A percentile compares a stretch with the other conserved stretches of the same genome.
These are phyloP conservation scores for Rehmannia glutinosa DNA, from an alignment of 257 asterid genomes.

Conservation along the genomic window DNA sequence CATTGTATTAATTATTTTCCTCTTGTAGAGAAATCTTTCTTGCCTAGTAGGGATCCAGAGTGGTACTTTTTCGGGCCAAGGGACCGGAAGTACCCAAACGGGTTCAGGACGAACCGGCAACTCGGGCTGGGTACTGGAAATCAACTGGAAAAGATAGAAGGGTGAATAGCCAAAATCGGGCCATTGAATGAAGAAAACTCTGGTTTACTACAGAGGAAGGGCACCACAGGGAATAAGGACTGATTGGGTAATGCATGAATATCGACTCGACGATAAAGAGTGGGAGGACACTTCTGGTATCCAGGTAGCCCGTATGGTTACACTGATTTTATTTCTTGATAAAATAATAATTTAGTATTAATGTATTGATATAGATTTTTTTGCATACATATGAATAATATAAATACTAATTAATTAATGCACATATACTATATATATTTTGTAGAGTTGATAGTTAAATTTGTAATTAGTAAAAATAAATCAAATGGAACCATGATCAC, in stretches of 20 bases:
- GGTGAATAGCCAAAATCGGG: conserved; percentile 64
- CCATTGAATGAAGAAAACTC: conserved; percentile 90
- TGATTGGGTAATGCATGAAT: conserved; percentile 98
- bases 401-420: too few relatives aligned
- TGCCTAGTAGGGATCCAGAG: conserved; percentile 95
- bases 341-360: not conserved
- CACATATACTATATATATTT: too few relatives aligned
- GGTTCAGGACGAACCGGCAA: conserved; percentile 91
- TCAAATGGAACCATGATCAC: too few relatives aligned
- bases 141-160: conserved; percentile 91
- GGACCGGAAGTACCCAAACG: conserved; percentile 94
- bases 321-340: conserved; percentile 11
- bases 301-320: conserved; percentile 74
- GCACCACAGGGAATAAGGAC: conserved; percentile 96
- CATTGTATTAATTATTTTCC: too few relatives aligned
- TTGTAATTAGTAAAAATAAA: too few relatives aligned
- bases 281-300: conserved; percentile 69
- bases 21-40: conserved; percentile 76
- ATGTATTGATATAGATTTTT: too few relatives aligned
- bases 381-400: too few relatives aligned
- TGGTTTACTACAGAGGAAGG: conserved; percentile 82
- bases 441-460: too few relatives aligned
- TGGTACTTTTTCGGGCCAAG: conserved; percentile 98
- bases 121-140: conserved; percentile 94
- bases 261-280: conserved; percentile 79